These are phyloP conservation scores for Bassia scoparia DNA, from an alignment of 148 eudicot species.

Conservation along the genomic window DNA sequence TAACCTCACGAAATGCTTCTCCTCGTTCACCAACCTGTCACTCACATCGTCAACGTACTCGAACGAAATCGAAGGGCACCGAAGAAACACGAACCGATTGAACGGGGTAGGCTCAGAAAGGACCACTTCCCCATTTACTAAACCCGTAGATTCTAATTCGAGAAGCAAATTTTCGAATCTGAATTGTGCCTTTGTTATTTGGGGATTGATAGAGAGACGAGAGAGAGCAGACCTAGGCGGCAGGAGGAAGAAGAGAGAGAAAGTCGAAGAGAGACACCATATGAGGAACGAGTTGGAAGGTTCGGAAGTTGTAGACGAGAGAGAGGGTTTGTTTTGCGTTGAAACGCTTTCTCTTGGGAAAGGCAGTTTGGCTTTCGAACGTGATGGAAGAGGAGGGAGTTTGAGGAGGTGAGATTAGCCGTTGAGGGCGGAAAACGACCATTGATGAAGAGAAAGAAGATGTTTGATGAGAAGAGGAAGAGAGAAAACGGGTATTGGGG, in stretches of 20 bases:
- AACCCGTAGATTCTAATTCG: neutral
- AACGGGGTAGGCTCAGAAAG: conserved; percentile 85
- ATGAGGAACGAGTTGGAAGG: conserved; percentile 14
- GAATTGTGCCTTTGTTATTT: neutral
- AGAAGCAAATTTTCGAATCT: too few species aligned
- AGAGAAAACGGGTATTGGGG: conserved; percentile 17
- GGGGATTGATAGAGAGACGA: conserved; percentile 37
- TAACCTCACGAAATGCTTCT: conserved; percentile 63
- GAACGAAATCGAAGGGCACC: conserved; percentile 63
- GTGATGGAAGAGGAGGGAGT: conserved; percentile 1
- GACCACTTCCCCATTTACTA: conserved; percentile 64
- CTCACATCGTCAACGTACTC: conserved; percentile 43
- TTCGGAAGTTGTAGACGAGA: conserved; percentile 1
- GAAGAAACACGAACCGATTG: conserved; percentile 68
- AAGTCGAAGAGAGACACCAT: conserved; percentile 21
- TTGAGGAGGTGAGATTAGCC: neutral
- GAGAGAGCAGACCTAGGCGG: conserved; percentile 55
- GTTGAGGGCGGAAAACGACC: conserved; percentile 5
- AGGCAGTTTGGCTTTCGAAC: conserved; percentile 17
- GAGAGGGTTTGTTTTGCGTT: neutral
- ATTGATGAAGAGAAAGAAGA: conserved; percentile 3
- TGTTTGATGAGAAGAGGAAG: neutral
- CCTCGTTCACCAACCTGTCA: conserved; percentile 64
- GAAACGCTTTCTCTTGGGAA: conserved; percentile 20
- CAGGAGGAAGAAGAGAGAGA: conserved; percentile 41